Base-by-base conservation (phyloP, 441 rosid genomes). In the Adansonia grandidieri region DNA sequence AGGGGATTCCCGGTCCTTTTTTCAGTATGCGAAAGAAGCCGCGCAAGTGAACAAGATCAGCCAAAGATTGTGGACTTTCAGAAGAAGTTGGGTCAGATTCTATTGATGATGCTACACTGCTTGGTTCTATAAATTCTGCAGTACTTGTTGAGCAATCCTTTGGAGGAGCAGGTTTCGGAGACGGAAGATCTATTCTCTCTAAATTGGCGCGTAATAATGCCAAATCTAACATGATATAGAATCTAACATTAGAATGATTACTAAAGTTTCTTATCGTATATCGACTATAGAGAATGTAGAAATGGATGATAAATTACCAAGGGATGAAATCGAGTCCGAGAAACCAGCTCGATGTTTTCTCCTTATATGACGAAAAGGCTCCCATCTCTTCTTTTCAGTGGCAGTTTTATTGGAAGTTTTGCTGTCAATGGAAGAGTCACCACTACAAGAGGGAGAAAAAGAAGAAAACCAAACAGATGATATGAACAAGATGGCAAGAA, bases 21-120 rank as follows among this genome's bases (percentile, higher is more conserved):
- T 89, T 96, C 78, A 92, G 82, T 32, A 84, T 80, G 15, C 87
- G 85, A 77, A 88, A 78, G 84, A 94, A 86, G 44, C 94, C 88
- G 5, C 86, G 82, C 96, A 92, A 88, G 1, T 82, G 87, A 19
- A 76, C 69, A 17, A 76, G 68, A 72, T 74, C 68, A 65, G 56
- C 4, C 50, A 78, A 6, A 56, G 74, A 42, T 9, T 54, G 74
- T 5, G 80, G 85, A 42, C 64, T 58, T 78, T 87, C 88, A 44
- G 89, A 74, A n/a, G 85, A 75, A 80, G 84, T 66, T 61, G 50
- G 5, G 15, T 13, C 89, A 0, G 86, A 69, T 65, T 89, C 95
- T 74, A 65, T 4, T 62, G 85, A 74, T 71, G 88, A 74, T 71
- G 88, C 91, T 64, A 61, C 7, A 71, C 88, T 77, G 78, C 73